Evolutionary conservation across 176 grass and related monocot genomes (phyloP).

Genomic region (Typha latifolia): DNA sequence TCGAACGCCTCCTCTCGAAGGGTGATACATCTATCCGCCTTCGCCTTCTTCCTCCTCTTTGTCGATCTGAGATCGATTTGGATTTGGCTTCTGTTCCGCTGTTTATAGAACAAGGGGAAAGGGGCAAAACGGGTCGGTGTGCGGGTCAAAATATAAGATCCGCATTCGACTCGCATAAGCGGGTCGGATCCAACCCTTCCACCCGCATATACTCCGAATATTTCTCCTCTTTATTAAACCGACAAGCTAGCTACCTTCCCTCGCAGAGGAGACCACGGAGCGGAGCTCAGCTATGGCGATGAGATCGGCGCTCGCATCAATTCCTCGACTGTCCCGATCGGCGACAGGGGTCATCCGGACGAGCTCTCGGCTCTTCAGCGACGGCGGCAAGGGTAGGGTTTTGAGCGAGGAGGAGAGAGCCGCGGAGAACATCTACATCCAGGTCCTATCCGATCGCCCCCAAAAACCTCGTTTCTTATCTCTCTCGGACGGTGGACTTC

Average conservation of each 20-base stretch:
- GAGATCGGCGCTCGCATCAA: not conserved
- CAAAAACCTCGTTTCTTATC: not conserved
- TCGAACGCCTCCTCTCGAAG: slow-evolving; percentile 87
- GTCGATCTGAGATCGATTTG: not conserved
- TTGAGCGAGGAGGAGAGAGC: slow-evolving; percentile 87
- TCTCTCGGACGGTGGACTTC: not conserved
- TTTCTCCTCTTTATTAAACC: not conserved
- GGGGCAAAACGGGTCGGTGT: no score
- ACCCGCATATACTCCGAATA: no score
- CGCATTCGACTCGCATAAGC: no score
- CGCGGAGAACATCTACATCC: slow-evolving; percentile 77
- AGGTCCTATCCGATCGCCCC: slow-evolving; percentile 24
- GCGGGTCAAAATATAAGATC: no score
- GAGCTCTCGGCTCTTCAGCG: slow-evolving; percentile 1
- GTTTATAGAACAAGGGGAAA: no score
- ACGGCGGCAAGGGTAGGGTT: slow-evolving; percentile 40
- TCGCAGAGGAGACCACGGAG: not conserved
- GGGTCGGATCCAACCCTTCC: no score
- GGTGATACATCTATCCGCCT: slow-evolving; percentile 66
- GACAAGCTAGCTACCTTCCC: not conserved
- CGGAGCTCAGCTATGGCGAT: not conserved
- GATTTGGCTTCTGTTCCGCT: no score
- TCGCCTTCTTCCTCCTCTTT: not conserved
- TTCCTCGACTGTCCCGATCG: not conserved
- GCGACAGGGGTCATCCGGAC: not conserved